These are phyloP conservation scores for Globisporangium lucens DNA, from an alignment of 352 stramenopile genomes.

Conservation along the genomic window DNA sequence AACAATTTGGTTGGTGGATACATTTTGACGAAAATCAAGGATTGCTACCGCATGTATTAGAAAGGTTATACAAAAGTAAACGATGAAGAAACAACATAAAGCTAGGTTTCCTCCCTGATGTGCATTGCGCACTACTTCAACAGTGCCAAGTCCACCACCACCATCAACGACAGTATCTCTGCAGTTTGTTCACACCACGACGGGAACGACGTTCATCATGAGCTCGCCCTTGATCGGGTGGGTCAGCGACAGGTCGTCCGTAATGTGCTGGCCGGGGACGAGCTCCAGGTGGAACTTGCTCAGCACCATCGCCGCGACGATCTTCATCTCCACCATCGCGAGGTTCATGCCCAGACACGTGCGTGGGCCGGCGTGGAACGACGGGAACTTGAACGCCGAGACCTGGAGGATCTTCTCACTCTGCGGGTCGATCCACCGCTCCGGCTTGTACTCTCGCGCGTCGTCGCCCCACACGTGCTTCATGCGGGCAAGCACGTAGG, in stretches of 20 bases:
- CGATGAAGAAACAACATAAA: no score
- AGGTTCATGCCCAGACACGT: conserved; percentile 38
- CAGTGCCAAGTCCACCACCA: no score
- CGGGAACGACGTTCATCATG: conserved; percentile 9
- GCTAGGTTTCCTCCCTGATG: no score
- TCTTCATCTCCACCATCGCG: conserved; percentile 21
- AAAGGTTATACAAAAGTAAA: no score
- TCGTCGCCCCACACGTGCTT: conserved; percentile 47
- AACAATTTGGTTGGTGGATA: no score
- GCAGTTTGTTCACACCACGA: not conserved
- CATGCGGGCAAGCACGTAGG: conserved; percentile 39
- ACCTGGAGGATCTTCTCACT: conserved; percentile 25
- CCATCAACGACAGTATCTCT: no score
- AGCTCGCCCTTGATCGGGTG: conserved; percentile 31
- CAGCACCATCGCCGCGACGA: conserved; percentile 25
- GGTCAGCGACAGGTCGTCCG: conserved; percentile 32
- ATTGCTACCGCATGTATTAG: no score
- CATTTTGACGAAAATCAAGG: no score
- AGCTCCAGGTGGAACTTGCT: conserved; percentile 32
- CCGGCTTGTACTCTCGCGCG: conserved; percentile 35
- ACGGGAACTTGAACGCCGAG: conserved; percentile 40
- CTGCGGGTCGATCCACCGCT: conserved; percentile 39
- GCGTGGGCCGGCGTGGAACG: conserved; percentile 52
- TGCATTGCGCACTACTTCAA: no score
- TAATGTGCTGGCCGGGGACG: conserved; percentile 23